Percentiles rank a stretch among this genome's conserved stretches.
phyloP scores from a whole-genome alignment of 257 asterid genomes.

The Solanum tarapatanum region DNA sequence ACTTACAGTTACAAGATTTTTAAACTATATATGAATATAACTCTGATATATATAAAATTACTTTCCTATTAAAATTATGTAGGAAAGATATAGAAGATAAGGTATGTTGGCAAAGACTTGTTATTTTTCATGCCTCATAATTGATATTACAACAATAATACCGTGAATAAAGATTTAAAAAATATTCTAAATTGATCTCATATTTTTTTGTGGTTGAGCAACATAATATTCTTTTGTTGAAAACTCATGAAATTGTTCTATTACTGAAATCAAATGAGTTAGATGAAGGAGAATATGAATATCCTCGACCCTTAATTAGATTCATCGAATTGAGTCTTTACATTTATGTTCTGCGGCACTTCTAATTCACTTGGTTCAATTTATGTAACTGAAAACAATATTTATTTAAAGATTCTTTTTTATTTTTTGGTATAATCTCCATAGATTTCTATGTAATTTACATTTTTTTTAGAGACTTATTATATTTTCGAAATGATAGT shows the following conservation, averaged over 20 bases:
- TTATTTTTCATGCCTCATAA: background rate
- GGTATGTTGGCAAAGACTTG: background rate
- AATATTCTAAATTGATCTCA: background rate
- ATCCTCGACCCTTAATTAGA: background rate
- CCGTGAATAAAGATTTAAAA: background rate
- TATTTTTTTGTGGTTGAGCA: background rate
- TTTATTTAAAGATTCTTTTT: background rate
- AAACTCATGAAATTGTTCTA: background rate
- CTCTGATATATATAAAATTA: background rate
- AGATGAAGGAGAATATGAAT: background rate
- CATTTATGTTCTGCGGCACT: background rate
- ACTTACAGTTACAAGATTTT: too few species aligned
- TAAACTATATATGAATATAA: too few species aligned
- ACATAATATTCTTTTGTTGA: background rate
- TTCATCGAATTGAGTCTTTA: background rate
- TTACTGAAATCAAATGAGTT: background rate
- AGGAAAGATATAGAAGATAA: too few species aligned
- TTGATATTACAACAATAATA: too few species aligned
- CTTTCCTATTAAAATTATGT: background rate
- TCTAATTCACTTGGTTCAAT: background rate
- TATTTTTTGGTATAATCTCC: background rate
- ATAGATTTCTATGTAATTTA: background rate
- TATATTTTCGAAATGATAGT: too few species aligned
- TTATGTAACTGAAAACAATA: background rate
- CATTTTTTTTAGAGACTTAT: background rate